A percentile compares a stretch with the other conserved stretches of the same genome.
These are phyloP conservation scores for Aspergillus indologenus DNA, from an alignment of 495 filamentous ascomycete species.

Conservation along the genomic window DNA sequence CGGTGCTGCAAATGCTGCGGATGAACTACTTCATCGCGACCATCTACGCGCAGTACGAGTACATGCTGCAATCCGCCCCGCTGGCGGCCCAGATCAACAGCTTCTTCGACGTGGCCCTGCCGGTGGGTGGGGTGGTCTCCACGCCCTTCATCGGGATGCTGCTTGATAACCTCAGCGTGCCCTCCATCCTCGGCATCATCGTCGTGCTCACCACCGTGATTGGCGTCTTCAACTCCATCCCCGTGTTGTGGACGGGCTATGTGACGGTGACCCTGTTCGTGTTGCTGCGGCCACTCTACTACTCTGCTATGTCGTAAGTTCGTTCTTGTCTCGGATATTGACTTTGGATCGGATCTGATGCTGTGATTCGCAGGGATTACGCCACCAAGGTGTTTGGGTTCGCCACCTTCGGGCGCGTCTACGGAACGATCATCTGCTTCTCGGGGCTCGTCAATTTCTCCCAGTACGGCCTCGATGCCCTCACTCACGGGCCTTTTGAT, in stretches of 20 bases:
- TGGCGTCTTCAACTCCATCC: constrained; percentile 74
- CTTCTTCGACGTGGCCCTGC: constrained; percentile 90
- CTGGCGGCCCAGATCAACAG: constrained; percentile 69
- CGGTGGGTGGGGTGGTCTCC: constrained; percentile 74
- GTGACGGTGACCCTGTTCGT: constrained; percentile 75
- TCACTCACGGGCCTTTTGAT: constrained; percentile 70
- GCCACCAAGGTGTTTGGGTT: constrained; percentile 94
- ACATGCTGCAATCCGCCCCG: constrained; percentile 58
- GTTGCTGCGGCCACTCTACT: constrained; percentile 48
- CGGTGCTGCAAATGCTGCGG: constrained; percentile 89
- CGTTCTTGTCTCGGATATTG: neutral
- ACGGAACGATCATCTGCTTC: constrained; percentile 86
- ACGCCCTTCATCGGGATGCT: constrained; percentile 84
- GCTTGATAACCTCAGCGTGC: constrained; percentile 67
- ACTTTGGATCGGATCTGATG: neutral
- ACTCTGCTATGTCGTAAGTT: constrained; percentile 53
- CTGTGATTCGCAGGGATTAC: constrained; percentile 59
- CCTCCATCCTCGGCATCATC: constrained; percentile 64
- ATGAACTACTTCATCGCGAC: constrained; percentile 99
- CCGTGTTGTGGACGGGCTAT: constrained; percentile 69
- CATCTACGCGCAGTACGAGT: constrained; percentile 77
- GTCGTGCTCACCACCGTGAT: constrained; percentile 72
- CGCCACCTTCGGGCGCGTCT: constrained; percentile 87
- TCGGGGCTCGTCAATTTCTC: constrained; percentile 83
- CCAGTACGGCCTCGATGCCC: constrained; percentile 74